A percentile compares a stretch with the other conserved stretches of the same genome.
phyloP scores from a whole-genome alignment of 2,329 filamentous ascomycete genomes.

The Pseudonectria buxi region DNA sequence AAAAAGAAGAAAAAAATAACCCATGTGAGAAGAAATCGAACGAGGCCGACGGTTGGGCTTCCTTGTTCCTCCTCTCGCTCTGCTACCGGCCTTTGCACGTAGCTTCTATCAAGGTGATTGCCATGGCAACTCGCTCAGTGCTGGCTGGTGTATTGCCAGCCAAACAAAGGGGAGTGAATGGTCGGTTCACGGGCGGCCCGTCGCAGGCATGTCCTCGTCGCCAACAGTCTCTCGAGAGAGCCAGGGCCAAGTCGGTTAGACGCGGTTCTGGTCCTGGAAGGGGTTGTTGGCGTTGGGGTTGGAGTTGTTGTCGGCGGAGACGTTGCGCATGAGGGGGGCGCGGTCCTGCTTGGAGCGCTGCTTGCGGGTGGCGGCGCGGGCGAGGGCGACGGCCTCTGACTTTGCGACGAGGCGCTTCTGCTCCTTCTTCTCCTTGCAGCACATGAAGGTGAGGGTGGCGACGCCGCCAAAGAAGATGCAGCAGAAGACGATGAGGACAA shows the following conservation, averaged over 20 bases:
- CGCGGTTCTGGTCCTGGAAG: conserved; percentile 31
- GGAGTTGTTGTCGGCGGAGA: conserved; percentile 16
- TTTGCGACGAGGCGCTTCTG: conserved; percentile 38
- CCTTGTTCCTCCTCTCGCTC: no score
- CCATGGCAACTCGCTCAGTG: no score
- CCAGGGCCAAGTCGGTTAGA: conserved; percentile 19
- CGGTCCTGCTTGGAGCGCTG: conserved; percentile 28
- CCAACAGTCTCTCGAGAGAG: conserved; percentile 11
- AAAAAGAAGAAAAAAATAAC: no score
- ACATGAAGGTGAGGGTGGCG: conserved; percentile 40
- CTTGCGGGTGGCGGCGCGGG: conserved; percentile 41
- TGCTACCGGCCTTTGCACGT: no score
- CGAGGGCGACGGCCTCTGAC: conserved; percentile 44
- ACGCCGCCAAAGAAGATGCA: conserved; percentile 31
- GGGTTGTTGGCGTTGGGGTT: conserved; percentile 24
- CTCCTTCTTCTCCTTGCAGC: conserved; percentile 42
- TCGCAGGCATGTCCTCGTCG: conserved; percentile 16
- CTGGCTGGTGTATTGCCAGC: no score
- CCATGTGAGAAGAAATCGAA: no score
- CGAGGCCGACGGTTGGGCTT: no score
- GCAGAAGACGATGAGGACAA: conserved; percentile 43
- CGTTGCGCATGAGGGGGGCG: conserved; percentile 31
- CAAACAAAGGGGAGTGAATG: no score
- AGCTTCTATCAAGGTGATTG: no score
- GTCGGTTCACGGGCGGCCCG: no score